Conservation (phyloP, 2,329 filamentous ascomycete species). For the Fusarium citri region DNA sequence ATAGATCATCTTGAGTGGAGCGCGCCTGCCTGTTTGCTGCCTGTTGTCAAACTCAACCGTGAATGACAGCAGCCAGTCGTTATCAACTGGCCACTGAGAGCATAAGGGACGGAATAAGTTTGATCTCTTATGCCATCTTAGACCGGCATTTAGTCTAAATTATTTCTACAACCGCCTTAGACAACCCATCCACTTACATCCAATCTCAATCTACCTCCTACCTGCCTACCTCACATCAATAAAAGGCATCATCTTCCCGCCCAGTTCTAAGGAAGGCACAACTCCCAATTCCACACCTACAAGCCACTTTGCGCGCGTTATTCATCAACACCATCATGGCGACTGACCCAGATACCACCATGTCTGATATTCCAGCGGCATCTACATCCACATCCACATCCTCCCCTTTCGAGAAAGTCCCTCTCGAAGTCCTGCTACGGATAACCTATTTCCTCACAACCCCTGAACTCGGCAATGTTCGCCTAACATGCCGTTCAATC, state of each 20-base stretch:
- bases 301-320: not conserved
- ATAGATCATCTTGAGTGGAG: conserved; percentile 23
- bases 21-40: conserved; percentile 35
- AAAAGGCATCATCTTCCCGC: not conserved
- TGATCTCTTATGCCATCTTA: not conserved
- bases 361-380: conserved; percentile 7
- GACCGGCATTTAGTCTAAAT: not conserved
- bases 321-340: conserved; percentile 17
- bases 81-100: not conserved
- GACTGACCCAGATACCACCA: conserved; percentile 27
- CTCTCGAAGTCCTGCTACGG: conserved; percentile 68
- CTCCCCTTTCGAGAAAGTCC: conserved; percentile 54
- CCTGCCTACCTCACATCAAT: not conserved
- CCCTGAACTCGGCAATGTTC: conserved; percentile 64
- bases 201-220: not conserved
- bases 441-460: conserved; percentile 67
- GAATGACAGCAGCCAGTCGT: not conserved
- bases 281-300: too few relatives aligned
- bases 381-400: not conserved
- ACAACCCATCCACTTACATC: not conserved
- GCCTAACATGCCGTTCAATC: conserved; percentile 65
- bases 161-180: not conserved
- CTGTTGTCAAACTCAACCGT: conserved; percentile 14
- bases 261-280: too few relatives aligned
- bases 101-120: not conserved